phyloP scores from a whole-genome alignment of 306 rosid genomes.

The Crotalaria pallida region DNA sequence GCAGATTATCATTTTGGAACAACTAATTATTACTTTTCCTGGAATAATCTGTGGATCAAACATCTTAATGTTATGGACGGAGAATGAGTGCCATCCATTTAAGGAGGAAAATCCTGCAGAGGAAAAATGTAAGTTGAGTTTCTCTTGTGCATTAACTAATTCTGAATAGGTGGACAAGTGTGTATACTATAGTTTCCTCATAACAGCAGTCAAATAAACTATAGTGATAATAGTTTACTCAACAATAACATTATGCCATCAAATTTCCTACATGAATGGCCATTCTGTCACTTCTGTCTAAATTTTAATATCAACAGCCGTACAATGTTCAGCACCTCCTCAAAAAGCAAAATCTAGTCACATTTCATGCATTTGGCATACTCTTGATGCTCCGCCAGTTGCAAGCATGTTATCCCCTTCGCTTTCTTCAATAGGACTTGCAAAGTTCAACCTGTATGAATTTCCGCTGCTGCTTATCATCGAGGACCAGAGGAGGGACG shows the following conservation, averaged over 20 bases:
- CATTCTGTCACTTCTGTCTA: conserved; percentile 6
- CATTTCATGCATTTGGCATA: conserved; percentile 1
- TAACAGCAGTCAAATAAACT: conserved; percentile 7
- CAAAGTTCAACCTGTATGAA: conserved; percentile 7
- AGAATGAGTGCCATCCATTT: not conserved
- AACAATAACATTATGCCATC: conserved; percentile 11
- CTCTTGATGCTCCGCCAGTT: not conserved
- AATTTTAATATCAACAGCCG: conserved; percentile 15
- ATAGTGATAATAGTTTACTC: not conserved
- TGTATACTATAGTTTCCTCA: not conserved
- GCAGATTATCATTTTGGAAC: too few relatives aligned
- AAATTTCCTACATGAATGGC: conserved; percentile 18
- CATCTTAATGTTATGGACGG: too few relatives aligned
- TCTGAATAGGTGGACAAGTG: conserved; percentile 1
- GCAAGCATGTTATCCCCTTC: not conserved
- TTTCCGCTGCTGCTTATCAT: conserved; percentile 31
- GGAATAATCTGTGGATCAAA: too few relatives aligned
- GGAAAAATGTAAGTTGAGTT: not conserved
- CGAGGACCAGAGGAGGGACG: conserved; percentile 53
- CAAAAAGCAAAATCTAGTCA: conserved; percentile 1
- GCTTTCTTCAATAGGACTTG: not conserved
- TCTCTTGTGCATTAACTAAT: not conserved
- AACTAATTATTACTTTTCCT: too few relatives aligned
- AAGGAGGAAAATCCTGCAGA: not conserved
- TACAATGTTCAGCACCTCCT: not conserved